phyloP scores from a whole-genome alignment of 2,329 filamentous ascomycete genomes.

The Calonectria henricotiae region DNA sequence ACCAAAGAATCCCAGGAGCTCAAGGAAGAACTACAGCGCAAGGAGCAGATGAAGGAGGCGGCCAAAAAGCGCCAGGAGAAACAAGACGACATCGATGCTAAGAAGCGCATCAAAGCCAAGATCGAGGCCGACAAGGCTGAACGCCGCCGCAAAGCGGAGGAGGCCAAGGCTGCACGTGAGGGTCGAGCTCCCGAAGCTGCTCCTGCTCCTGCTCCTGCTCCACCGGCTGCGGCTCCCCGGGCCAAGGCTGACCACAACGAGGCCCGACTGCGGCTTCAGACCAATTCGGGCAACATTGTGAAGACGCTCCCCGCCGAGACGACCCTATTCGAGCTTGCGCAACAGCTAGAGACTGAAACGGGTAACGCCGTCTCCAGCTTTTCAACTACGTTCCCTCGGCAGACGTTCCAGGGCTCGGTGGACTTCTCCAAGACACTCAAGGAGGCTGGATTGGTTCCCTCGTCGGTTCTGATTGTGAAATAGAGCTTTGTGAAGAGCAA shows the following conservation, averaged over 20 bases:
- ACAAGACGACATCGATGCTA: slow-evolving; percentile 85
- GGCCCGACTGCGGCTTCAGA: slow-evolving; percentile 87
- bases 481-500: slow-evolving; percentile 53
- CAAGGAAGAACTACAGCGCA: slow-evolving; percentile 90
- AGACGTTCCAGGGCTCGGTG: slow-evolving; percentile 78
- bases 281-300: slow-evolving; percentile 79
- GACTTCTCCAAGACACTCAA: slow-evolving; percentile 94
- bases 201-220: slow-evolving; percentile 64
- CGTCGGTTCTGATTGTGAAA: slow-evolving; percentile 87
- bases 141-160: slow-evolving; percentile 86
- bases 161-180: slow-evolving; percentile 88
- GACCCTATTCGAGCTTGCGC: slow-evolving; percentile 92
- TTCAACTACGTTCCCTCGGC: slow-evolving; percentile 88
- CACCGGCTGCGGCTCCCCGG: slow-evolving; percentile 69
- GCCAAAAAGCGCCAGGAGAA: slow-evolving; percentile 91
- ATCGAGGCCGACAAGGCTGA: slow-evolving; percentile 96
- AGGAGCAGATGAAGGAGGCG: slow-evolving; percentile 94
- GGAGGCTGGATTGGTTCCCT: slow-evolving; percentile 92
- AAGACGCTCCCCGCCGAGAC: slow-evolving; percentile 93
- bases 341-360: slow-evolving; percentile 80
- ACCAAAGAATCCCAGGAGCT: slow-evolving; percentile 91
- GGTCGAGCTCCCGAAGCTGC: slow-evolving; percentile 72
- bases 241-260: slow-evolving; percentile 83
- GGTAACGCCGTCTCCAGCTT: slow-evolving; percentile 83
- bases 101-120: slow-evolving; percentile 91